Evolutionary conservation across 257 asterid species (phyloP), one percentile per base, ranked within the genome.

Genomic region (Parsonsia alboflavescens): DNA sequence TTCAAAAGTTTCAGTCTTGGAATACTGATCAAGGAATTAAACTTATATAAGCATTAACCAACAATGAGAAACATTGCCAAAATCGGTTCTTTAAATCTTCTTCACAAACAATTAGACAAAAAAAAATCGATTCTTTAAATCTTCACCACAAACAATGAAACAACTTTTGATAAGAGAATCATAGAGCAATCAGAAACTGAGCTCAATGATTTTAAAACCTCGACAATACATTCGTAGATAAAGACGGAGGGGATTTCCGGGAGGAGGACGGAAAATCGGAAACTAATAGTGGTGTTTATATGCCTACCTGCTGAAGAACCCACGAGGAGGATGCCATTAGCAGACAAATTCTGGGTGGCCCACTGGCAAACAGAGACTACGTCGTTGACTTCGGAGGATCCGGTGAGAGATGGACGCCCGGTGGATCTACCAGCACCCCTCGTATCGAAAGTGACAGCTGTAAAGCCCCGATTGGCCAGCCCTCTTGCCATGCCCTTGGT

Each of bases 361-460:
- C 96, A 92, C 7, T 86, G 79, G 85, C 96, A 92, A 10, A 89
- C 93, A 13, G 90, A 82, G 26, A 92, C 84, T 56, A 90, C 89
- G 79, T 90, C 96, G 80, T 85, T 89, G 49, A 90, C 90, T 83
- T 92, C 96, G 22, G 92, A 65, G 36, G 84, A 90, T 42, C 97
- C 96, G 48, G 96, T 90, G 70, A 90, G 68, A 6, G 97, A 92
- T 36, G 97, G 80, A 52, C 92, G 87, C 61, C 96, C 97, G 66
- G 88, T 89, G 78, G 97, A 92, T 73, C 85, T 89, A n/a, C 97
- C 96, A 77, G 86, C 90, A 8, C 96, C 96, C 54, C 97, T 84
- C 82, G 87, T 88, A 77, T 92, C 91, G 82, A 87, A 92, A 64
- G 96, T 92, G 80, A 92, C 45, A 71, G 96, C 84, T 42, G 86